Base-by-base conservation (phyloP, 2,329 filamentous ascomycete genomes). In the Microsporum canis region DNA sequence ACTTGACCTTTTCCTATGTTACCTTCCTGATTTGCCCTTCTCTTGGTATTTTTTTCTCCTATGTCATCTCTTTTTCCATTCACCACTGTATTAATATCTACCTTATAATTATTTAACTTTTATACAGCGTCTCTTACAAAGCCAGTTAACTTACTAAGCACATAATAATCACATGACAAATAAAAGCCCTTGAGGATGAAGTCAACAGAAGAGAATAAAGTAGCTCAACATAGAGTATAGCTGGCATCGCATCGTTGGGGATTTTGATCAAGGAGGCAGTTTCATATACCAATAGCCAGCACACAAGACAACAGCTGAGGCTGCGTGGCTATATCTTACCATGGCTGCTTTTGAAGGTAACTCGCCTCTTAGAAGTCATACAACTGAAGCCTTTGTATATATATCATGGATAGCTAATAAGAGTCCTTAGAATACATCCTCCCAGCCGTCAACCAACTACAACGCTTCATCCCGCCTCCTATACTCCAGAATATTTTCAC, bases 401-500 rank as follows among this genome's bases (percentile, higher is more conserved):
- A 23, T 23, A 23, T 23, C 17, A 23, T 23, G 17, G 17, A 34
- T 34, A 59, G 31, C 53, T 62, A 63, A 62, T 36, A 34, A 36
- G 17, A n/a, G 17, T 45, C 33, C 31, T 5, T 62, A 68, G 67
- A 67, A 56, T 63, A 63, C 51, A 47, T 68, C 58, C 55, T 67
- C 39, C 64, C 66, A 1, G 58, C 58, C 57, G 47, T 68, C 41
- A 61, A 63, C 60, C 65, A 62, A 27, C 45, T 61, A 58, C 57
- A 58, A 8, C 59, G 63, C 58, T 64, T 23, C 63, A 58, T 56
- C 61, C 64, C 45, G 66, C 68, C 49, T 14, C 69, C 53, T 56
- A 62, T 47, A 31, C 57, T 65, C 31, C 56, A 63, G 12, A 33
- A 55, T 59, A 27, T 75, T 14, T 61, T 69, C 34, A 60, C 66